Conservation (phyloP, 768 basidiomycete genomes). For the Amylocystis lapponica region DNA sequence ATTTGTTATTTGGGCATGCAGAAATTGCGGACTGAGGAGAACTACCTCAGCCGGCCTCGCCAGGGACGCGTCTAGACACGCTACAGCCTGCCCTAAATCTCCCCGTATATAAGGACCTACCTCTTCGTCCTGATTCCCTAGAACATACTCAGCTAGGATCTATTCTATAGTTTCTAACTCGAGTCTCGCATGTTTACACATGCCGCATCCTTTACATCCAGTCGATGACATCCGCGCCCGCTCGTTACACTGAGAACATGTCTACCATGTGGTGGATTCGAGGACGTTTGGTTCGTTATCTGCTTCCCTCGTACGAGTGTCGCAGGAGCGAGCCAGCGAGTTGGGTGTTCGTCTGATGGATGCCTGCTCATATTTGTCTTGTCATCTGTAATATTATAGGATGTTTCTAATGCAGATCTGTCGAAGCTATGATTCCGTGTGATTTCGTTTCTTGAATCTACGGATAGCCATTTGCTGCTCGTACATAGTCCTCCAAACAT, state of each 20-base stretch:
- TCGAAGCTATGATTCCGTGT: too few relatives aligned
- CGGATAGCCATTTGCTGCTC: background rate
- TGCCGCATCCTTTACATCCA: constrained; percentile 37
- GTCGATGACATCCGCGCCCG: constrained; percentile 32
- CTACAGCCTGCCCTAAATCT: constrained; percentile 3
- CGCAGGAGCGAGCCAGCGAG: constrained; percentile 29
- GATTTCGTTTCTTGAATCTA: too few relatives aligned
- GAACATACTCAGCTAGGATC: constrained; percentile 37
- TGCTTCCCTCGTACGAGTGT: constrained; percentile 19
- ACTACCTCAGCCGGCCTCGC: constrained; percentile 1
- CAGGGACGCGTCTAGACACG: constrained; percentile 4
- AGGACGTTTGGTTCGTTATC: constrained; percentile 31
- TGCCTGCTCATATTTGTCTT: constrained; percentile 4
- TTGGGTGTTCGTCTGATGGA: constrained; percentile 38
- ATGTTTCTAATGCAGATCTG: too few relatives aligned
- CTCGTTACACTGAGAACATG: constrained; percentile 38
- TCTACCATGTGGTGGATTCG: constrained; percentile 23
- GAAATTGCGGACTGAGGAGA: too few relatives aligned
- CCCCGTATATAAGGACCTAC: constrained; percentile 9
- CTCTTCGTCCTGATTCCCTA: constrained; percentile 23
- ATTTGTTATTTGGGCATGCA: too few relatives aligned
- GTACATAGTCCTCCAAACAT: constrained; percentile 12
- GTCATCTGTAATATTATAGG: background rate
- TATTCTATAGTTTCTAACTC: constrained; percentile 33
- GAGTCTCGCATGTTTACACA: constrained; percentile 41